Base-by-base conservation (phyloP, 345 rosid species). In the Sisymbrium altissimum region DNA sequence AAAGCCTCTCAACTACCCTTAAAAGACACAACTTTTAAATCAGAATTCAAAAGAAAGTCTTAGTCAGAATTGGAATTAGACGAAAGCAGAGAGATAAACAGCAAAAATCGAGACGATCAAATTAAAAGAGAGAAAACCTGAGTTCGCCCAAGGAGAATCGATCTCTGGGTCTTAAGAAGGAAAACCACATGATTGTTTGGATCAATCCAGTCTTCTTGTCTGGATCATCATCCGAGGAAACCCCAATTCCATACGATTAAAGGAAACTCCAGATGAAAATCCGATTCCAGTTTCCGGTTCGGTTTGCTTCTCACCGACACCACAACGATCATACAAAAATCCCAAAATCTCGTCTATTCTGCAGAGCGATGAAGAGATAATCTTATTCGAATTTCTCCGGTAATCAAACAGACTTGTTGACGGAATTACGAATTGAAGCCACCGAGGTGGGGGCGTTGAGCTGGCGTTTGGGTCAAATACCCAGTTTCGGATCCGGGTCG, bases 121-220 rank as follows among this genome's bases (percentile, higher is more conserved):
- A 32, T 60, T 10, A 62, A 76, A 14, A 6, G 14, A 25, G 2
- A 14, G 1, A 18, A 56, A 79, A 90, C 99, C 99, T 95, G 89
- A 95, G 97, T 82, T 95, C 97, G 36, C 84, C 89, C 11, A 92
- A 64, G 71, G 99, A 88, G 85, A 95, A 90, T 59, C 98, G 96
- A 87, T 92, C 91, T 86, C 97, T 84, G 64, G 98, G 81, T 88
- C 85, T 86, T 89, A 92, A 92, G 70, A 95, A 95, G 76, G 90
- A 77, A 61, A 85, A 58, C 98, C 71, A 66, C 71, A 66, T 66
- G 71, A 66, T 66, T 38, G 17, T 36, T 23, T 48, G 2, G 48
- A 66, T 66, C 71, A 66, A 50, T 36, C 68, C 43, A 77, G 39
- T 60, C 74, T 59, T 60, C 74, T 59, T 23, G 50, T 64, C 57